phyloP scores from a whole-genome alignment of 2,329 filamentous ascomycete genomes.

The Leptographium flavum region DNA sequence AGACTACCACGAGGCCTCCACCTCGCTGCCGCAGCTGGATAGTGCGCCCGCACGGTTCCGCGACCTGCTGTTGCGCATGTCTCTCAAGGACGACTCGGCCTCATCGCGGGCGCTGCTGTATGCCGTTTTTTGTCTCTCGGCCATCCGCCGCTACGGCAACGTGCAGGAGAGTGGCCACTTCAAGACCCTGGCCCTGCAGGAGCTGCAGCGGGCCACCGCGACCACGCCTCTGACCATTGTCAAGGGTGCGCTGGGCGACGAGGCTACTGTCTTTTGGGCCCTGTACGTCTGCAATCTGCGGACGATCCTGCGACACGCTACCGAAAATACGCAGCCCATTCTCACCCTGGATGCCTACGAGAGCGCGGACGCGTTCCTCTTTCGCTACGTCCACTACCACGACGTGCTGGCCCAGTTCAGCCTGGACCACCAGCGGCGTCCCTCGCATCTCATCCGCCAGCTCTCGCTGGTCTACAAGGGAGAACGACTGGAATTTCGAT shows the following conservation, averaged over 20 bases:
- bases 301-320: conserved; percentile 11
- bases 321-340: conserved; percentile 2
- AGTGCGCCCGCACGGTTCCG: conserved; percentile 4
- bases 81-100: conserved; percentile 3
- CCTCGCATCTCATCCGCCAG: neutral
- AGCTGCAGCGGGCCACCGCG: conserved; percentile 2
- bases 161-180: conserved; percentile 4
- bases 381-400: conserved; percentile 18
- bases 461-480: conserved; percentile 1
- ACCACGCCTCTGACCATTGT: neutral
- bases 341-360: conserved; percentile 8
- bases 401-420: conserved; percentile 16
- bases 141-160: conserved; percentile 4
- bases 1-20: conserved; percentile 8
- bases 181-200: conserved; percentile 3
- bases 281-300: conserved; percentile 6
- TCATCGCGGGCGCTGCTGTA: conserved; percentile 5
- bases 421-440: conserved; percentile 13
- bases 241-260: conserved; percentile 2
- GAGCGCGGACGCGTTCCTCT: conserved; percentile 7
- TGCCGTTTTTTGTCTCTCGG: conserved; percentile 3
- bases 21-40: conserved; percentile 6
- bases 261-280: conserved; percentile 6
- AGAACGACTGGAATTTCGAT: neutral
- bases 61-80: conserved; percentile 9